These are phyloP conservation scores for Saururus chinensis DNA, from an alignment of 164 flowering plant genomes.

Conservation along the genomic window DNA sequence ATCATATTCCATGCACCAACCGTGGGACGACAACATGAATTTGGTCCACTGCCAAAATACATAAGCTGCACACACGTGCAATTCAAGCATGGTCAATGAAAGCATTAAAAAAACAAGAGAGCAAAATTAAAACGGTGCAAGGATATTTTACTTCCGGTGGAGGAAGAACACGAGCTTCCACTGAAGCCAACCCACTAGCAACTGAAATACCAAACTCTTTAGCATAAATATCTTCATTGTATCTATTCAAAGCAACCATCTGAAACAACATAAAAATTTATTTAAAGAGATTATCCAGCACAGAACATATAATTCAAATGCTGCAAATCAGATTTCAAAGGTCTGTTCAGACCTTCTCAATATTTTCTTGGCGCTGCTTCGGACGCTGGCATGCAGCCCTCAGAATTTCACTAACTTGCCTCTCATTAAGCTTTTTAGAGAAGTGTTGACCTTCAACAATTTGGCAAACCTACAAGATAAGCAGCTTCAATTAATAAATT, in stretches of 20 bases:
- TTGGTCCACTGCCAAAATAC: conserved; percentile 50
- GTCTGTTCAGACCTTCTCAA: conserved; percentile 21
- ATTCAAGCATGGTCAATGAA: not conserved
- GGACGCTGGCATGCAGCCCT: conserved; percentile 71
- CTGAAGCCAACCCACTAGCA: conserved; percentile 13
- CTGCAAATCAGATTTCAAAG: not conserved
- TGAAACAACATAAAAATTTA: conserved; percentile 13
- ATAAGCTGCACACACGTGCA: conserved; percentile 35
- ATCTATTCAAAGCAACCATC: conserved; percentile 33
- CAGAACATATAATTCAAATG: too few relatives aligned
- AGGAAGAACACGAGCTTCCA: conserved; percentile 68
- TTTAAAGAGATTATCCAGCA: not conserved
- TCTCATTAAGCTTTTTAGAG: conserved; percentile 50
- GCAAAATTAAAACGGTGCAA: not conserved
- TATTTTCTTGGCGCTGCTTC: conserved; percentile 18
- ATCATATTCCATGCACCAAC: conserved; percentile 97
- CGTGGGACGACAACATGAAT: conserved; percentile 34
- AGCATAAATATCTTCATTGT: conserved; percentile 17
- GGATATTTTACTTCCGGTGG: conserved; percentile 49
- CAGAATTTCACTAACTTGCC: conserved; percentile 46
- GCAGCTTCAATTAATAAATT: not conserved
- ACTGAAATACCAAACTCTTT: conserved; percentile 65
- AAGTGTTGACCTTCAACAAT: conserved; percentile 59
- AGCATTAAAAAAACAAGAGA: not conserved
- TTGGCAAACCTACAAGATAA: conserved; percentile 30